Conservation (phyloP, 179 eudicot species). For the Beta lomatogona region DNA sequence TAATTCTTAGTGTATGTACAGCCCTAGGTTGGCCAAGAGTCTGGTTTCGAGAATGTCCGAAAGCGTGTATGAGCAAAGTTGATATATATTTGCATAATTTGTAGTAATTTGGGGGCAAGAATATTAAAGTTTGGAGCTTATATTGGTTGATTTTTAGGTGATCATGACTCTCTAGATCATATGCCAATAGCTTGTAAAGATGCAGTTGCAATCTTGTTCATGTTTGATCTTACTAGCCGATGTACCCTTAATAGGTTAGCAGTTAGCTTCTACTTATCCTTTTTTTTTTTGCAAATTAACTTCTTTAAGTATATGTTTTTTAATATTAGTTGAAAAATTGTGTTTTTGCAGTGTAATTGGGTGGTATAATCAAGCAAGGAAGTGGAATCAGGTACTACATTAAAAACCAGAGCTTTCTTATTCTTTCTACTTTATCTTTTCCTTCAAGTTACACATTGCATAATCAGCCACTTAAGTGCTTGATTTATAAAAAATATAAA, state of each 20-base stretch:
- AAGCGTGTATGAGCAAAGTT: no score
- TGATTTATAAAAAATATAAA: not conserved
- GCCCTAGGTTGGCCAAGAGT: no score
- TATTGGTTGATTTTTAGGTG: slow-evolving; percentile 44
- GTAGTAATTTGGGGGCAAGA: not conserved
- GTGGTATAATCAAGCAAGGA: slow-evolving; percentile 78
- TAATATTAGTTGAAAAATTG: not conserved
- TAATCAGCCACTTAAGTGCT: not conserved
- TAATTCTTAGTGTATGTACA: not conserved
- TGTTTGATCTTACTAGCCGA: slow-evolving; percentile 92
- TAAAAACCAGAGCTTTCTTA: no score
- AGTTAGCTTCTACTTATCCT: slow-evolving; percentile 31
- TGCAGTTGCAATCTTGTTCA: slow-evolving; percentile 75
- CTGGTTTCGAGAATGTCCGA: no score
- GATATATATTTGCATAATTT: not conserved
- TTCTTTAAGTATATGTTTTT: not conserved
- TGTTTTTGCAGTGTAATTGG: slow-evolving; percentile 61
- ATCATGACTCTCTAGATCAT: slow-evolving; percentile 55
- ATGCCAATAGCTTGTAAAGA: slow-evolving; percentile 87
- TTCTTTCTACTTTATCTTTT: not conserved
- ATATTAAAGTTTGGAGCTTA: not conserved
- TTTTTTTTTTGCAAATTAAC: not conserved
- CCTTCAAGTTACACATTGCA: not conserved
- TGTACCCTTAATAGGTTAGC: slow-evolving; percentile 71
- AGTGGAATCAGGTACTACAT: slow-evolving; percentile 66